These are phyloP conservation scores for Aspergillus sp. DNA, from an alignment of 2,329 filamentous ascomycete species.

Conservation along the genomic window DNA sequence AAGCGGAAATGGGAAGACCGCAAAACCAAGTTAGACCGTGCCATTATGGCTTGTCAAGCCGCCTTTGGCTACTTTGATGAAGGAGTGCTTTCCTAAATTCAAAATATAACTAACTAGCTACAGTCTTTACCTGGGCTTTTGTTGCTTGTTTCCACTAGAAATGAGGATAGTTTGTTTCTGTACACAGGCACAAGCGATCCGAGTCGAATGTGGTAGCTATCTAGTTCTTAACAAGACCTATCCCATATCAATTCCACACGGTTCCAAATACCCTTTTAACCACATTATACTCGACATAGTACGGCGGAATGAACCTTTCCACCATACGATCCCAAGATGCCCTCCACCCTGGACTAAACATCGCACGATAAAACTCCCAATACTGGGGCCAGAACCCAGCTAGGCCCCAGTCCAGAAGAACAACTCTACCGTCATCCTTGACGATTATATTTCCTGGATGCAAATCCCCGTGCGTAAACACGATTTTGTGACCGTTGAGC, in stretches of 20 bases:
- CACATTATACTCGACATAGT: constrained; percentile 11
- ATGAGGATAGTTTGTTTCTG: too few relatives aligned
- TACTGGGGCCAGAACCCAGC: constrained; percentile 20
- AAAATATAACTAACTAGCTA: too few relatives aligned
- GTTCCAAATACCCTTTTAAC: constrained; percentile 8
- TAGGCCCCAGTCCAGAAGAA: constrained; percentile 21
- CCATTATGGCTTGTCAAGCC: too few relatives aligned
- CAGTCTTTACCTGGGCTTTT: too few relatives aligned
- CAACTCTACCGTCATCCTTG: constrained; percentile 13
- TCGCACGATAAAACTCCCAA: constrained; percentile 17
- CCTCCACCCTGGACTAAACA: constrained; percentile 5
- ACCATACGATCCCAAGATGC: constrained; percentile 13
- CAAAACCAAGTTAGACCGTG: too few relatives aligned
- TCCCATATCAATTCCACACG: neutral
- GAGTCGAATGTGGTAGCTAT: too few relatives aligned
- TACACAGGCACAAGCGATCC: too few relatives aligned
- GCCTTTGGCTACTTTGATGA: too few relatives aligned
- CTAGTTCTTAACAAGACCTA: too few relatives aligned
- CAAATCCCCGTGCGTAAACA: constrained; percentile 21
- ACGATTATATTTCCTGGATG: constrained; percentile 23
- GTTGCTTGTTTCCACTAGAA: too few relatives aligned
- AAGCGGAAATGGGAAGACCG: too few relatives aligned
- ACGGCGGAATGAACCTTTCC: constrained; percentile 16
- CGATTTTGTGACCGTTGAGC: constrained; percentile 12
- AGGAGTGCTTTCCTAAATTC: too few relatives aligned